Evolutionary conservation across 2,329 filamentous ascomycete genomes (phyloP), one percentile per base, ranked within the genome.

Genomic region (Didymella keratinophila): DNA sequence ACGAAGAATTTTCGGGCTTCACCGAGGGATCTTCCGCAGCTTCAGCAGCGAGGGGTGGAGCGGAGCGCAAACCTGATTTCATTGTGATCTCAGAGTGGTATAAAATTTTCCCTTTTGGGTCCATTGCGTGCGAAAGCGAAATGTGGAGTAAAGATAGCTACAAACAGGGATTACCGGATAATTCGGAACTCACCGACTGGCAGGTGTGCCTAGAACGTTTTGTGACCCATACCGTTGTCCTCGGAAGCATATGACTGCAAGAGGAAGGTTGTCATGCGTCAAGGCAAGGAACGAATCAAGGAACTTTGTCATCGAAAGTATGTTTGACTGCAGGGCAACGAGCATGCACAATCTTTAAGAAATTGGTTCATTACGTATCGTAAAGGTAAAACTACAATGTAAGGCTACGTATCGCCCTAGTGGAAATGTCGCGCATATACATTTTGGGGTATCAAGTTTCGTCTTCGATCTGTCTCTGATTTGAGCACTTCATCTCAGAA

Each of bases 401-500:
- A 16, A 20, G 39, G 50, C 37, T 37, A 34, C 6, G 16, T 36
- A 20, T 10, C 34, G 45, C 46, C 20, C 53, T 8, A 9, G 18
- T 34, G 27, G 12, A n/a, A 54, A 45, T 36, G 34, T 20, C n/a
- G 25, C 20, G 21, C 45, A 46, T n/a, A 52, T 50, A 34, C 52
- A 60, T 52, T 34, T 34, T 47, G 57, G 56, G 57, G 57, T 60
- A 60, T 60, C 52, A 55, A 55, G 55, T 50, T 50, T 60, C 45
- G 21, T 46, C 34, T 39, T 49, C 30, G 36, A 27, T 20, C 20
- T 27, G 43, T 67, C 66, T 68, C 68, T 71, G 67, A 71, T 68
- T 61, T 71, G 69, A 72, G 62, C 65, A 67, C 64, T 69, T 72
- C 68, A 68, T 70, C 59, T 69, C 70, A 71, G 69, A 69, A 63